A percentile compares a stretch with the other conserved stretches of the same genome.
These are phyloP conservation scores for Coleophoma crateriformis DNA, from an alignment of 2,329 filamentous ascomycete genomes.

Conservation along the genomic window DNA sequence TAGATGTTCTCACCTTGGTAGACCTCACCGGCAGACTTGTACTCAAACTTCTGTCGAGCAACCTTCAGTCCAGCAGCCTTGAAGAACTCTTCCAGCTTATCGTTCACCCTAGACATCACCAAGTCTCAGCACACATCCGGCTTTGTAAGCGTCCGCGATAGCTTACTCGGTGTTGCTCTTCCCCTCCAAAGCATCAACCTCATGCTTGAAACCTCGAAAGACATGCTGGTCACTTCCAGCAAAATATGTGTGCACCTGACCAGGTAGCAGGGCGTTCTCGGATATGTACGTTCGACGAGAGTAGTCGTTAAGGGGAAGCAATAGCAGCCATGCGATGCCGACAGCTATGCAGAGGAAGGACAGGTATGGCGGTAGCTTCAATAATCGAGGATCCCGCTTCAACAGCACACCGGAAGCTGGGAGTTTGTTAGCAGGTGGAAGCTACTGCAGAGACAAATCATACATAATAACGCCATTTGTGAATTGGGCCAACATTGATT, in stretches of 20 bases:
- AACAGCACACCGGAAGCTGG: slow-evolving; percentile 57
- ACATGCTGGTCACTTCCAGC: slow-evolving; percentile 93
- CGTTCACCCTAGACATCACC: slow-evolving; percentile 48
- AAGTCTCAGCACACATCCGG: slow-evolving; percentile 25
- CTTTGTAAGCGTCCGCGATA: background rate
- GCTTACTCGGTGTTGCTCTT: slow-evolving; percentile 47
- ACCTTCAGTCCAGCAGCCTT: slow-evolving; percentile 78
- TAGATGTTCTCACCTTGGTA: slow-evolving; percentile 87
- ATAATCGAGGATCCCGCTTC: slow-evolving; percentile 73
- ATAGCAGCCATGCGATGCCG: slow-evolving; percentile 82
- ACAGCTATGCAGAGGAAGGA: slow-evolving; percentile 80
- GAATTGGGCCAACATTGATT: background rate
- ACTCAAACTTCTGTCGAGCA: slow-evolving; percentile 82
- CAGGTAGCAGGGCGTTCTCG: slow-evolving; percentile 91
- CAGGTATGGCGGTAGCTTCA: slow-evolving; percentile 81
- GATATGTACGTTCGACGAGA: slow-evolving; percentile 93
- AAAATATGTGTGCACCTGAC: slow-evolving; percentile 97
- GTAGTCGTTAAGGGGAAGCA: slow-evolving; percentile 86
- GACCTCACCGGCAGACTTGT: slow-evolving; percentile 68
- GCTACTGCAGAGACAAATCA: background rate
- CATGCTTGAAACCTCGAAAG: slow-evolving; percentile 82
- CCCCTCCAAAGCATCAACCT: slow-evolving; percentile 61
- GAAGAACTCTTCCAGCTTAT: slow-evolving; percentile 71
- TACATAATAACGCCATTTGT: background rate
- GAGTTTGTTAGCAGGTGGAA: background rate